phyloP scores from a whole-genome alignment of 108 stramenopile species.

The Nannochloropsis granulata region DNA sequence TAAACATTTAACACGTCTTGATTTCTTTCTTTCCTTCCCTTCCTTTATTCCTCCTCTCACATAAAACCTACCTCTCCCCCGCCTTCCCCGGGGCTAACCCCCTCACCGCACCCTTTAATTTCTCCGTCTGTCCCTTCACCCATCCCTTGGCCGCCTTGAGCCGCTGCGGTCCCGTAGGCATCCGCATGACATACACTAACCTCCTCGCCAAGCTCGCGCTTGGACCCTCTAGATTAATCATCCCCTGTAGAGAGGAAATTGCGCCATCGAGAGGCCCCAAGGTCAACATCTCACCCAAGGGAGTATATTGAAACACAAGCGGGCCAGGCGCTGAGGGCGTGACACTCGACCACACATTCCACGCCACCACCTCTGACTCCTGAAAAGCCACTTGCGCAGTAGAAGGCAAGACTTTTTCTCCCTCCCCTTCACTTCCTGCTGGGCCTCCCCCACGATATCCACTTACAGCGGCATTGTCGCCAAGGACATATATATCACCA shows the following conservation, averaged over 20 bases:
- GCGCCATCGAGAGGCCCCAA: constrained; percentile 18
- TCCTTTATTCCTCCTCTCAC: background rate
- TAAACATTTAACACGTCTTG: background rate
- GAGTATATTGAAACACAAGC: constrained; percentile 44
- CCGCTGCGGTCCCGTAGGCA: constrained; percentile 47
- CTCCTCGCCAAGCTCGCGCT: constrained; percentile 48
- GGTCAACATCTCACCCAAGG: constrained; percentile 58
- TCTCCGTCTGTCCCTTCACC: background rate
- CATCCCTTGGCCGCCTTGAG: constrained; percentile 1
- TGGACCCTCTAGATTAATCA: constrained; percentile 45
- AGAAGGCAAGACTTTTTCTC: constrained; percentile 4
- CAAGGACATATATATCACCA: background rate
- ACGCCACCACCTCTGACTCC: constrained; percentile 27
- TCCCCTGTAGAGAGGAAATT: constrained; percentile 40
- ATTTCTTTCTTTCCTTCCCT: background rate
- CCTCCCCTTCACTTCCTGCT: constrained; percentile 1
- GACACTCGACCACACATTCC: constrained; percentile 21
- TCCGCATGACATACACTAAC: constrained; percentile 54
- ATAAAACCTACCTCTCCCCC: background rate
- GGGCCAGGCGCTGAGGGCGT: constrained; percentile 4
- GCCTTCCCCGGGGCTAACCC: background rate
- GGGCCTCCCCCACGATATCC: constrained; percentile 3
- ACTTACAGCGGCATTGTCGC: background rate
- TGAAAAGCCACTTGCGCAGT: constrained; percentile 33
- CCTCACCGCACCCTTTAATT: background rate